Conservation (phyloP, 805 yeast genomes). For the Hanseniaspora valbyensis region DNA sequence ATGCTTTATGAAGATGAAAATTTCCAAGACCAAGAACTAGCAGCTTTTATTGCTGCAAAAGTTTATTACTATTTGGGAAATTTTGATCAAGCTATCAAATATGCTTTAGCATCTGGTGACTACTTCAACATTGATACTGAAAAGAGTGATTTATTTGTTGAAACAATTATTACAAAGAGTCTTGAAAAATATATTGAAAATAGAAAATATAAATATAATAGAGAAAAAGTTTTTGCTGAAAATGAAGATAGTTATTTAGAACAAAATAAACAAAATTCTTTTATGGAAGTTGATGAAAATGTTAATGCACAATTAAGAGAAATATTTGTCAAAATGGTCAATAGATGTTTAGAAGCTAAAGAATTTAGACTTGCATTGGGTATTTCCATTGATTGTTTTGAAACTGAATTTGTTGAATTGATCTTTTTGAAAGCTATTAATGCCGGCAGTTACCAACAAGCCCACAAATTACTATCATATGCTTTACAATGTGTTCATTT, state of each 20-base stretch:
- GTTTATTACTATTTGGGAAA: constrained; percentile 88
- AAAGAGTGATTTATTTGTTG: constrained; percentile 73
- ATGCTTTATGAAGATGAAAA: constrained; percentile 76
- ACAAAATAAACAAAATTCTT: neutral
- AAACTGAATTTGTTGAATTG: constrained; percentile 65
- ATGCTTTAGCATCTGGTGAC: constrained; percentile 73
- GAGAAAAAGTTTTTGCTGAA: constrained; percentile 21
- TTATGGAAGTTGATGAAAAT: constrained; percentile 15
- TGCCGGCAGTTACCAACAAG: constrained; percentile 40
- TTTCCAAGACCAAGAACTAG: constrained; percentile 67
- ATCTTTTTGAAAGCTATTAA: constrained; percentile 37
- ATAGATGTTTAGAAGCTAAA: constrained; percentile 58
- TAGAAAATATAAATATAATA: constrained; percentile 42
- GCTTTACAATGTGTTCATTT: constrained; percentile 63
- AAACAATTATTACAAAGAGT: constrained; percentile 88
- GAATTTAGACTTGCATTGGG: constrained; percentile 81
- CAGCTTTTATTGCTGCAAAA: constrained; percentile 87
- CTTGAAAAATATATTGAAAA: constrained; percentile 66
- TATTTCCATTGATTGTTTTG: constrained; percentile 74
- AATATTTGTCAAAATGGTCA: constrained; percentile 78
- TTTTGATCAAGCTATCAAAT: constrained; percentile 79
- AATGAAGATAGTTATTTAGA: neutral
- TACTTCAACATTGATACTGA: constrained; percentile 52
- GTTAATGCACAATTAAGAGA: constrained; percentile 53
- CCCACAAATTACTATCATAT: constrained; percentile 52